Base-by-base conservation (phyloP, 2,329 filamentous ascomycete genomes). In the Fusarium ambrosium region DNA sequence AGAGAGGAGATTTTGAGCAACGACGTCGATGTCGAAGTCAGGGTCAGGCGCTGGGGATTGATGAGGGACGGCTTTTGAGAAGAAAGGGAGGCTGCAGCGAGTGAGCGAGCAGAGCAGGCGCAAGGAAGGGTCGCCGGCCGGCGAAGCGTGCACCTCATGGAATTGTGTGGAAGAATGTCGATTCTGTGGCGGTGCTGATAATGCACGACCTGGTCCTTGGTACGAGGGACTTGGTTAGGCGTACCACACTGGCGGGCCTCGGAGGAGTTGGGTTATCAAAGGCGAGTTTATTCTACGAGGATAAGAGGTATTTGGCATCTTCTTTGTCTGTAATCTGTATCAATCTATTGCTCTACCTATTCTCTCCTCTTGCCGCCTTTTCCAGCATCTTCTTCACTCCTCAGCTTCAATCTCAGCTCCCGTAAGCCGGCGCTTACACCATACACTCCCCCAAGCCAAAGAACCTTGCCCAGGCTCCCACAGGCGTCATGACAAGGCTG, bases 121-220 rank as follows among this genome's bases (percentile, higher is more conserved):
- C 66, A 68, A 71, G 77, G 79, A 65, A 75, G 78, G 80, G 77
- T 76, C 74, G 66, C 65, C 70, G 61, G 64, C 69, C 74, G 70
- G 77, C 74, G 74, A 74, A 75, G 74, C 75, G 70, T 81, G 80
- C 82, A 82, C 82, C 82, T 83, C 83, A 85, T 84, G 83, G 83
- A 85, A 85, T 70, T 80, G 78, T 79, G 81, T 84, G 78, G 83
- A 85, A 85, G 82, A 81, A 81, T 63, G 79, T 84, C 81, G 83
- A 84, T 78, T 76, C 70, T 80, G 82, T 84, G 82, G 82, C 81
- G 80, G 82, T 83, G 81, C 80, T 71, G 76, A 79, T 80, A 80
- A 80, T 79, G 79, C 72, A 78, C 41, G 70, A 80, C 79, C 67
- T 79, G 34, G 16, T 4, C 18, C 18, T 69, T 73, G 66, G 71